These are phyloP conservation scores for Aspergillus conjunctus DNA, from an alignment of 495 filamentous ascomycete species.

Conservation along the genomic window DNA sequence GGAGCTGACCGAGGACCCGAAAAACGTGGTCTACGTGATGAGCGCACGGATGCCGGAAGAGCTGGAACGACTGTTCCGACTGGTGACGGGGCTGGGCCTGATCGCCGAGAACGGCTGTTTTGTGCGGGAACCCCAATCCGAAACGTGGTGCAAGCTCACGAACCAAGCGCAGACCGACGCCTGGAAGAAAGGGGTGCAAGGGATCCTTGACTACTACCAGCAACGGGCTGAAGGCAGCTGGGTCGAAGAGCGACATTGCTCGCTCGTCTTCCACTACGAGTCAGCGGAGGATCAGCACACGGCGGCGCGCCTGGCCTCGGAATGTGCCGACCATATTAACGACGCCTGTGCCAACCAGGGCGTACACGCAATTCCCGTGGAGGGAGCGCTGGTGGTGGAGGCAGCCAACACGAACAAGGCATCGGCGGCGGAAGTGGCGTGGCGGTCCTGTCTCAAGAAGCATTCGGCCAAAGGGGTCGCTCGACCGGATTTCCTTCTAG, in stretches of 20 bases:
- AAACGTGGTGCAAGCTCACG: constrained; percentile 72
- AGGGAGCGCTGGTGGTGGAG: constrained; percentile 78
- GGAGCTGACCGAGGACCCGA: constrained; percentile 72
- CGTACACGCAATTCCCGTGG: constrained; percentile 80
- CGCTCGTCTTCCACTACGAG: constrained; percentile 83
- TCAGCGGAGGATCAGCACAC: constrained; percentile 72
- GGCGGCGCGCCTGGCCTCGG: constrained; percentile 75
- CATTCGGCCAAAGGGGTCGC: constrained; percentile 39
- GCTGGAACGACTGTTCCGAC: constrained; percentile 79
- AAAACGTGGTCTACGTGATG: constrained; percentile 92
- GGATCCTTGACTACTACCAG: constrained; percentile 82
- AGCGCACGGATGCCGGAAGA: constrained; percentile 82
- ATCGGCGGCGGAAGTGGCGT: constrained; percentile 70
- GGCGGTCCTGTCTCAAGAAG: constrained; percentile 55
- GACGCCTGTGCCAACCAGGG: constrained; percentile 80
- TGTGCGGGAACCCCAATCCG: constrained; percentile 66
- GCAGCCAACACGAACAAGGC: constrained; percentile 79
- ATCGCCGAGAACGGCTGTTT: constrained; percentile 95
- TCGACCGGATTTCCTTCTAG: constrained; percentile 76
- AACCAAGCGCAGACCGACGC: constrained; percentile 62
- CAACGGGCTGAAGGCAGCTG: constrained; percentile 84
- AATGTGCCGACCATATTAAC: constrained; percentile 90
- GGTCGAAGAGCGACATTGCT: constrained; percentile 85
- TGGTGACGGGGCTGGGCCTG: constrained; percentile 75
- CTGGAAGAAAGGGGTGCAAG: constrained; percentile 78